Percentiles rank a stretch among this genome's conserved stretches.
These are phyloP conservation scores for Pseudonitzschia pungens DNA, from an alignment of 108 stramenopile species.

Conservation along the genomic window DNA sequence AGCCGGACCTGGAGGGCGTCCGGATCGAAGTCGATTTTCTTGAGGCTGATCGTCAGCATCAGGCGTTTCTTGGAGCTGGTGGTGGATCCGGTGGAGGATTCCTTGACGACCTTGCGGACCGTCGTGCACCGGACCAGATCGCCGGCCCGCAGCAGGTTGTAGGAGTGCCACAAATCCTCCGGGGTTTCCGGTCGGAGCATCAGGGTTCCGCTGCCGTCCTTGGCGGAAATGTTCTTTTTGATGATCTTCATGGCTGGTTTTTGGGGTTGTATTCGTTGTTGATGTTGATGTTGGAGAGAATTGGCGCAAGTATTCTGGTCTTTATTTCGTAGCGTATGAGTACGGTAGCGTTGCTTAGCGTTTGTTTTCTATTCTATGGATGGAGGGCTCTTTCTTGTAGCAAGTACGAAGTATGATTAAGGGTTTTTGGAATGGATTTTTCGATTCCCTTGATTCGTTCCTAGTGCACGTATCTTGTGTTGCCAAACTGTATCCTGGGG, in stretches of 20 bases:
- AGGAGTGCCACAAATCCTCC: constrained; percentile 98
- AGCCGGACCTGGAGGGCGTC: constrained; percentile 84
- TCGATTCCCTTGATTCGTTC: no score
- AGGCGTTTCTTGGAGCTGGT: constrained; percentile 84
- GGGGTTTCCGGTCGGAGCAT: constrained; percentile 87
- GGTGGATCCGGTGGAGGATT: constrained; percentile 87
- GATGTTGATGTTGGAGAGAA: no score
- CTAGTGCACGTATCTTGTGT: no score
- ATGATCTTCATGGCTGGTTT: constrained; percentile 63
- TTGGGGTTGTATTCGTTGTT: no score
- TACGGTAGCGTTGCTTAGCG: no score
- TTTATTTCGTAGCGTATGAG: no score
- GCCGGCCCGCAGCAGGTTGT: constrained; percentile 87
- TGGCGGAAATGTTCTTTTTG: constrained; percentile 74
- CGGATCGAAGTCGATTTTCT: constrained; percentile 91
- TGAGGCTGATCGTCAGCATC: constrained; percentile 90
- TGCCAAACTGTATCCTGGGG: no score
- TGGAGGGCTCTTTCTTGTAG: no score
- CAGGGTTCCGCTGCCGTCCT: constrained; percentile 87
- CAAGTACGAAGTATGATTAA: no score
- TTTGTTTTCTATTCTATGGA: no score
- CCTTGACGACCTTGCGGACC: constrained; percentile 93
- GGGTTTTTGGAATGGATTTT: no score
- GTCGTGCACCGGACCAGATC: constrained; percentile 92
- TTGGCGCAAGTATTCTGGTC: no score